phyloP scores from a whole-genome alignment of 495 filamentous ascomycete species.

The Astrothelium subdiscretum region DNA sequence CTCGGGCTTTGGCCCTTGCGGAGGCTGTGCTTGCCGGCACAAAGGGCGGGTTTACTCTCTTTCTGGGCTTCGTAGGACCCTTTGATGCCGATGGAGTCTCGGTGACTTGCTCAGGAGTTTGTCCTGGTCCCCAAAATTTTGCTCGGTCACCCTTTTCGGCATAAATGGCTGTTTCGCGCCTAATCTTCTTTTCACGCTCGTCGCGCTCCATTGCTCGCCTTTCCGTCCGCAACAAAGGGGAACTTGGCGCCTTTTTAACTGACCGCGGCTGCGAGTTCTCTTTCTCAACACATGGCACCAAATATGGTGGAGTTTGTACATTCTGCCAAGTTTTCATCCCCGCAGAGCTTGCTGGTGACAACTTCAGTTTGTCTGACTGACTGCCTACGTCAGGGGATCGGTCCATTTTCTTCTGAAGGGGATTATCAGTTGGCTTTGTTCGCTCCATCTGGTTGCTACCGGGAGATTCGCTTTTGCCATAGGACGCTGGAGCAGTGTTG shows the following conservation, averaged over 20 bases:
- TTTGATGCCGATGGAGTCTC: neutral
- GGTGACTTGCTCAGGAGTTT: neutral
- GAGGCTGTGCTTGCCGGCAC: neutral
- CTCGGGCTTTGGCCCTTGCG: neutral
- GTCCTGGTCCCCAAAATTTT: neutral
- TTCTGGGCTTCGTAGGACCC: neutral
- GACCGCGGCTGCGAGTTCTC: neutral
- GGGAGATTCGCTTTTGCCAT: neutral
- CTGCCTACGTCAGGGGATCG: no score
- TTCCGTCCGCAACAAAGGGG: neutral
- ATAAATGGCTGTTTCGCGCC: neutral
- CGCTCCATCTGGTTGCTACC: neutral
- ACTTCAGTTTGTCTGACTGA: neutral
- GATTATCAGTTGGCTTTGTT: neutral
- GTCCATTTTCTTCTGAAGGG: neutral
- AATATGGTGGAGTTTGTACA: neutral
- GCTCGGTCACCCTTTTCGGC: neutral
- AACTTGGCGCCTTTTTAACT: neutral
- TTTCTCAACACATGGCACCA: neutral
- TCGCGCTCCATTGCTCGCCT: neutral
- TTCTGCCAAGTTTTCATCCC: neutral
- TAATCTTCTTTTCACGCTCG: neutral
- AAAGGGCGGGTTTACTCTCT: neutral
- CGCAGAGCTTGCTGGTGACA: neutral
- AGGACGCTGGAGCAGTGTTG: neutral